Evolutionary conservation across 176 grass and related monocot genomes (phyloP).

Genomic region (Stipa capillata): DNA sequence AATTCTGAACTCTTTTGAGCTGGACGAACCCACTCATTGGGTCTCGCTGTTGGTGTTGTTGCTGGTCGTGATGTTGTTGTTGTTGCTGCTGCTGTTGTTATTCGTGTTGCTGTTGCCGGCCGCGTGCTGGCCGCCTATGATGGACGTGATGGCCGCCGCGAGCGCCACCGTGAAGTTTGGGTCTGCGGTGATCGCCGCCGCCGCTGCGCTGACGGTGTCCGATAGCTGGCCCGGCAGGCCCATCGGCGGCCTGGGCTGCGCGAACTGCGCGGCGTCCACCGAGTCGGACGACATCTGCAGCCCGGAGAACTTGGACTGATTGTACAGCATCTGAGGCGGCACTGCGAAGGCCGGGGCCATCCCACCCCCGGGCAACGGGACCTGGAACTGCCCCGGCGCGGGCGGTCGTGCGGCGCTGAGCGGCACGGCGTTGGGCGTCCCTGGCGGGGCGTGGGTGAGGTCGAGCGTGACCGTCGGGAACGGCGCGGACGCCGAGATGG

Average conservation of each 20-base stretch:
- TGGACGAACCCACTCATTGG: not conserved
- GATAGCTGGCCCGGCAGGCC: not conserved
- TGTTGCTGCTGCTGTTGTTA: slow-evolving; percentile 18
- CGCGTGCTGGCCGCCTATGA: slow-evolving; percentile 46
- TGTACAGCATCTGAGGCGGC: slow-evolving; percentile 43
- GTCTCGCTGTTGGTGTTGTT: slow-evolving; percentile 46
- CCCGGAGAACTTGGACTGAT: slow-evolving; percentile 65
- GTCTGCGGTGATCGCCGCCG: slow-evolving; percentile 70
- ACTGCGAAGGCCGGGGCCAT: slow-evolving; percentile 21
- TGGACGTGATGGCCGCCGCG: slow-evolving; percentile 77
- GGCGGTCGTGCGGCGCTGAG: slow-evolving; percentile 27
- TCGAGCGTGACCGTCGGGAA: slow-evolving; percentile 94
- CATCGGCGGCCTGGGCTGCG: slow-evolving; percentile 22
- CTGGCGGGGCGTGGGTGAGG: slow-evolving; percentile 47
- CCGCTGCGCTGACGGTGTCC: slow-evolving; percentile 64
- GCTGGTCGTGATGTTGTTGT: slow-evolving; percentile 22
- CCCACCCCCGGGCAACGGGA: slow-evolving; percentile 15
- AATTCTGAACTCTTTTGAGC: not conserved
- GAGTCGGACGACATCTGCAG: slow-evolving; percentile 61
- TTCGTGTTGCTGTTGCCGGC: slow-evolving; percentile 7
- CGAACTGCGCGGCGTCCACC: slow-evolving; percentile 20
- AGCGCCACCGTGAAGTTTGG: slow-evolving; percentile 88
- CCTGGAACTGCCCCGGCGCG: slow-evolving; percentile 28
- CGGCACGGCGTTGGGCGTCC: slow-evolving; percentile 28
- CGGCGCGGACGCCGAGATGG: slow-evolving; percentile 82